Conservation (phyloP, 2,329 filamentous ascomycete species). For the Fusarium sp. region DNA sequence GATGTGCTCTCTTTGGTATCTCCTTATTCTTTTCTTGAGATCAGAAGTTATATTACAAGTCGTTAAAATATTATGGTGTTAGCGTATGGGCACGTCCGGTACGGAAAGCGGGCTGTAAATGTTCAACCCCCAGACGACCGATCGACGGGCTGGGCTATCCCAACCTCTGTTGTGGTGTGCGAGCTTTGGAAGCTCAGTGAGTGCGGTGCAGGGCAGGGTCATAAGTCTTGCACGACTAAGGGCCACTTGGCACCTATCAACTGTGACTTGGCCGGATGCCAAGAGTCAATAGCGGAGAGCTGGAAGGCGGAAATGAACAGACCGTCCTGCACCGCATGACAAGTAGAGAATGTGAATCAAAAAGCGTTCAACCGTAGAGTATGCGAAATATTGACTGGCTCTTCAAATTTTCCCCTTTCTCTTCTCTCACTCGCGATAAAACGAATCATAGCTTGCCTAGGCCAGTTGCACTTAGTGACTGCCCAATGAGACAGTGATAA, state of each 20-base stretch:
- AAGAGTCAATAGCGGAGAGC: too few species aligned
- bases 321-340: neutral
- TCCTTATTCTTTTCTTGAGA: too few species aligned
- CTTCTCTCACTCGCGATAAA: neutral
- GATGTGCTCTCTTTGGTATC: too few species aligned
- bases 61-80: too few species aligned
- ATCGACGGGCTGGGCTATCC: neutral
- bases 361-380: neutral
- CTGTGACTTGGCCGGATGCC: too few species aligned
- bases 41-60: too few species aligned
- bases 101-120: neutral
- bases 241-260: neutral
- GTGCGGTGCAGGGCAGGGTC: too few species aligned
- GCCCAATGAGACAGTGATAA: neutral
- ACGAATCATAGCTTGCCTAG: neutral
- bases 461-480: neutral
- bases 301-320: neutral
- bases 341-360: neutral
- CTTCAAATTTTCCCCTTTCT: neutral
- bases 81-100: too few species aligned
- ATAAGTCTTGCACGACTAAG: neutral
- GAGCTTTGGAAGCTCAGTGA: too few species aligned
- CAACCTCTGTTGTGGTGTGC: too few species aligned
- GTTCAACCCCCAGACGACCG: neutral
- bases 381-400: neutral